Conservation (phyloP, 2,329 filamentous ascomycete genomes). For the Botryosphaeria dothidea region DNA sequence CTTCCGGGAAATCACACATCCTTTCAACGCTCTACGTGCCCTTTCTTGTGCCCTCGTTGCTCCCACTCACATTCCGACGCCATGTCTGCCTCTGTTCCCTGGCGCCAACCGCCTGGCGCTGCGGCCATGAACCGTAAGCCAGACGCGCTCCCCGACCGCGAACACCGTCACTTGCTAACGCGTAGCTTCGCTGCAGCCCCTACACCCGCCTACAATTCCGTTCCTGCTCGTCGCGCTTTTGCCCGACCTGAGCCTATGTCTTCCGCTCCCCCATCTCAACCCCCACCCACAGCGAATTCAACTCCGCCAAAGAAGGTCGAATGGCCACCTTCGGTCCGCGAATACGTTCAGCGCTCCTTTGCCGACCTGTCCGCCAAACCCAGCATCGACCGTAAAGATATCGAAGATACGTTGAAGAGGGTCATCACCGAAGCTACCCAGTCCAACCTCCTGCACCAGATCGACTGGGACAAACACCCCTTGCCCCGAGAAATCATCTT, state of each 20-base stretch:
- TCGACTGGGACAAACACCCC: constrained; percentile 82
- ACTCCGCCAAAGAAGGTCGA: constrained; percentile 61
- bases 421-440: constrained; percentile 84
- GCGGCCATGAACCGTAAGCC: constrained; percentile 16
- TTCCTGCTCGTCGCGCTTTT: constrained; percentile 46
- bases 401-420: constrained; percentile 81
- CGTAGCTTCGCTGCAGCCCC: background rate
- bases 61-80: background rate
- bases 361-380: constrained; percentile 62
- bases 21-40: background rate
- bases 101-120: constrained; percentile 16
- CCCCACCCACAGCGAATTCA: constrained; percentile 25
- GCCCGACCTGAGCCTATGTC: constrained; percentile 24
- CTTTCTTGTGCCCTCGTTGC: constrained; percentile 14
- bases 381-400: constrained; percentile 58
- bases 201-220: constrained; percentile 28
- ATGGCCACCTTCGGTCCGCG: constrained; percentile 80
- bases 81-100: constrained; percentile 19
- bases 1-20: background rate
- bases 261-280: constrained; percentile 26
- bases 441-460: constrained; percentile 66
- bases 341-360: constrained; percentile 89
- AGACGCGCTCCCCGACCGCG: background rate
- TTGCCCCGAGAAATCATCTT: constrained; percentile 83
- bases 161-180: background rate